These are phyloP conservation scores for Annulohypoxylon truncatum DNA, from an alignment of 2,329 filamentous ascomycete genomes.

Conservation along the genomic window DNA sequence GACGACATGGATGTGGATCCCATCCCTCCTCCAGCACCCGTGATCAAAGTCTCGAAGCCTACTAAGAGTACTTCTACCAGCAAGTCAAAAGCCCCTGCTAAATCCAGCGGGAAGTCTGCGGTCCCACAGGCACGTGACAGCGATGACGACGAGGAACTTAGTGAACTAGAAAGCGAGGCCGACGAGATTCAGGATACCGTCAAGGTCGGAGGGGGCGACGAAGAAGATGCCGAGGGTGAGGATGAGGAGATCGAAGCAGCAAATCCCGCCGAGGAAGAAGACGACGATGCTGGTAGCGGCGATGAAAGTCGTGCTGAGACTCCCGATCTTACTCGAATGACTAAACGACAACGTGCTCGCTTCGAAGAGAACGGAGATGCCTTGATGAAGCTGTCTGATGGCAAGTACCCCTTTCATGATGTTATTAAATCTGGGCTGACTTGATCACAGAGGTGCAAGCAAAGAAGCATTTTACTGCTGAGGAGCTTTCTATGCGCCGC, in stretches of 20 bases:
- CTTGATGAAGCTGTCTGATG: slow-evolving; percentile 70
- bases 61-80: slow-evolving; percentile 45
- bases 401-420: slow-evolving; percentile 51
- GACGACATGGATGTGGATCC: slow-evolving; percentile 60
- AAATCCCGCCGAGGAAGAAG: slow-evolving; percentile 52
- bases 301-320: slow-evolving; percentile 62
- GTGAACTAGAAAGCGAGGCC: slow-evolving; percentile 65
- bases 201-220: slow-evolving; percentile 54
- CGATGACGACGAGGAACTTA: slow-evolving; percentile 67
- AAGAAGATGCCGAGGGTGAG: slow-evolving; percentile 56
- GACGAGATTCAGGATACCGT: slow-evolving; percentile 61
- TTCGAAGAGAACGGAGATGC: slow-evolving; percentile 67
- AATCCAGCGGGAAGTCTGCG: slow-evolving; percentile 49
- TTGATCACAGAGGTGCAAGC: slow-evolving; percentile 67
- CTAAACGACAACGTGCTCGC: slow-evolving; percentile 68
- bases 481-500: slow-evolving; percentile 71
- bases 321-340: slow-evolving; percentile 69
- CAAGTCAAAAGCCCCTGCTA: slow-evolving; percentile 49
- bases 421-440: slow-evolving; percentile 29
- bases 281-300: slow-evolving; percentile 56
- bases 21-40: slow-evolving; percentile 52
- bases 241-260: slow-evolving; percentile 60
- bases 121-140: slow-evolving; percentile 54
- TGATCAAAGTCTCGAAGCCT: slow-evolving; percentile 63
- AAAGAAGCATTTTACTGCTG: slow-evolving; percentile 71